These are phyloP conservation scores for Boletus coccyginus DNA, from an alignment of 768 basidiomycete genomes.

Conservation along the genomic window DNA sequence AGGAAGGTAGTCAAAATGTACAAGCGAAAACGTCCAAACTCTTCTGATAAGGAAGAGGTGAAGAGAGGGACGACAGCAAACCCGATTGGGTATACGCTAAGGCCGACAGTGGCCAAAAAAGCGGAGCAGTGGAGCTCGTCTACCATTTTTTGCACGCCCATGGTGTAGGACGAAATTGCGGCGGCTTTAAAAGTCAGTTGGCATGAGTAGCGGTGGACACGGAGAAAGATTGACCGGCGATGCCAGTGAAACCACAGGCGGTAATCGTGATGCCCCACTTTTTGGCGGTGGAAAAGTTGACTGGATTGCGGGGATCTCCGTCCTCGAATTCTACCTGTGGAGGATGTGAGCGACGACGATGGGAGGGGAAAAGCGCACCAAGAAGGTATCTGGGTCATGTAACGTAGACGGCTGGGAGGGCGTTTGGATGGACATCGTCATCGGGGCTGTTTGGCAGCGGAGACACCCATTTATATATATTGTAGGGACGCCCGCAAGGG, in stretches of 20 bases:
- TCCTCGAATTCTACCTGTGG: slow-evolving; percentile 40
- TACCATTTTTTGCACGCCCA: slow-evolving; percentile 59
- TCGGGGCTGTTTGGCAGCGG: background rate
- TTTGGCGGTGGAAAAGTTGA: slow-evolving; percentile 33
- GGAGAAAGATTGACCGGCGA: slow-evolving; percentile 26
- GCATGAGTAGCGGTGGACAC: background rate
- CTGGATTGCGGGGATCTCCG: slow-evolving; percentile 40
- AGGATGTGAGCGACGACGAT: background rate
- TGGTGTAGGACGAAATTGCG: slow-evolving; percentile 48
- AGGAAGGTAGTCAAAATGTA: slow-evolving; percentile 51
- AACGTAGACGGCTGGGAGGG: slow-evolving; percentile 17
- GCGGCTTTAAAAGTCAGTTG: slow-evolving; percentile 37
- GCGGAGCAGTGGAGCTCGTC: slow-evolving; percentile 41
- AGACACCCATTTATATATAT: slow-evolving; percentile 16
- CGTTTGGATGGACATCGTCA: slow-evolving; percentile 8
- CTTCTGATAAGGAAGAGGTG: slow-evolving; percentile 69
- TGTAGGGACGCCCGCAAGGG: no score
- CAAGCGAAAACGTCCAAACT: slow-evolving; percentile 62
- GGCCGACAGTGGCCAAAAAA: slow-evolving; percentile 46
- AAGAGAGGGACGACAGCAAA: slow-evolving; percentile 64
- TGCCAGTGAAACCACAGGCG: slow-evolving; percentile 33
- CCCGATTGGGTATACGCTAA: slow-evolving; percentile 55
- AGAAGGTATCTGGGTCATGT: slow-evolving; percentile 10
- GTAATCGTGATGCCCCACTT: slow-evolving; percentile 43
- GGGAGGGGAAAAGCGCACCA: slow-evolving; percentile 7